phyloP scores from a whole-genome alignment of 331 rosid species.

The Erythrophleum ivorense region DNA sequence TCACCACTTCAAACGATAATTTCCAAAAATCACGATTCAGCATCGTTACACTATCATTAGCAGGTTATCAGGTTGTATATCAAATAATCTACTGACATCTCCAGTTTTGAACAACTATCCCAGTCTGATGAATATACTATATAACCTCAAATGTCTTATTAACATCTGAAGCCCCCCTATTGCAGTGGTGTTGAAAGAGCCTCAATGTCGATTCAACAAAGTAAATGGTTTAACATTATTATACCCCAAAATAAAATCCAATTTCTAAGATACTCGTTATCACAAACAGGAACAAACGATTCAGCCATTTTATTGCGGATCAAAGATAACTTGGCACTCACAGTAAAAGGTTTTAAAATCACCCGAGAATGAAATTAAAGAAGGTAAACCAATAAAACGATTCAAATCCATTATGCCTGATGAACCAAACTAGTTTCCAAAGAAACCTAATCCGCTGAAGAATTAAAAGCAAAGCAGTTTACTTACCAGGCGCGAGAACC shows the following conservation, averaged over 20 bases:
- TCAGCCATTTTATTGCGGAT: neutral
- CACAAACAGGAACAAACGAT: neutral
- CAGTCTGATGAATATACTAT: neutral
- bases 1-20: neutral
- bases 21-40: neutral
- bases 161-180: neutral
- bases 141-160: neutral
- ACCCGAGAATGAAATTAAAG: neutral
- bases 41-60: neutral
- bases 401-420: neutral
- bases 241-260: neutral
- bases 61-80: neutral
- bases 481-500: conserved; percentile 91
- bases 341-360: too few species aligned
- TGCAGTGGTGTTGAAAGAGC: too few species aligned
- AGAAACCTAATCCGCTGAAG: neutral
- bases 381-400: neutral
- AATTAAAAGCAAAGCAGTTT: neutral
- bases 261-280: neutral
- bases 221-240: neutral
- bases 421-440: neutral
- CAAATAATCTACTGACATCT: neutral
- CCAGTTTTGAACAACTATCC: neutral
- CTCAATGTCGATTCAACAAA: neutral
- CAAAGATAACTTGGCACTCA: neutral